These are phyloP conservation scores for Penicilliopsis zonata DNA, from an alignment of 495 filamentous ascomycete species.

Conservation along the genomic window DNA sequence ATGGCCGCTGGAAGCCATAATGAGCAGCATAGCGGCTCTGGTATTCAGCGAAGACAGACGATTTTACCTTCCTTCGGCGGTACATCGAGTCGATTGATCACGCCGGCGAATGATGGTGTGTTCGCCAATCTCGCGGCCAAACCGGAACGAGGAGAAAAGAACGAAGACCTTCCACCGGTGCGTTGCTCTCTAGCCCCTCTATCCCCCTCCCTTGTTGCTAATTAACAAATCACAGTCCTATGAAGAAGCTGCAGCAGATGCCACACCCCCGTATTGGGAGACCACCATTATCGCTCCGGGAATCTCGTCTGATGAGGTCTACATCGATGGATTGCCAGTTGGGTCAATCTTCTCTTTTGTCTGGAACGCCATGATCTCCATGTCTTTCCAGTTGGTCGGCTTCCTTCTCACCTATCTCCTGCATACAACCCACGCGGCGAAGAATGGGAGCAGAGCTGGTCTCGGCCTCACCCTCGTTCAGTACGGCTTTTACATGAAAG, in stretches of 20 bases:
- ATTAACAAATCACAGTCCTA: constrained; percentile 59
- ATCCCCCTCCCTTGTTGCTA: constrained; percentile 1
- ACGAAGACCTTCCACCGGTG: constrained; percentile 83
- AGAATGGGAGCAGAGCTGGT: constrained; percentile 89
- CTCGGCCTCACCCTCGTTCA: constrained; percentile 94
- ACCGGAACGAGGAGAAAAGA: constrained; percentile 72
- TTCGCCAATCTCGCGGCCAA: constrained; percentile 93
- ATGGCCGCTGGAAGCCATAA: constrained; percentile 13
- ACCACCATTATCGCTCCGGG: constrained; percentile 94
- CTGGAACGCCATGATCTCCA: constrained; percentile 98
- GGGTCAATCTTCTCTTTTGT: constrained; percentile 91
- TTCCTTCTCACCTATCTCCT: constrained; percentile 97
- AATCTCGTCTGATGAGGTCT: constrained; percentile 78
- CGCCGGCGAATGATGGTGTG: constrained; percentile 70
- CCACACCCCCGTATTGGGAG: constrained; percentile 97
- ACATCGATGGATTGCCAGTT: constrained; percentile 89
- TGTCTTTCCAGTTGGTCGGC: constrained; percentile 95
- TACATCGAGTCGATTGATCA: constrained; percentile 37
- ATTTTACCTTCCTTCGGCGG: constrained; percentile 35
- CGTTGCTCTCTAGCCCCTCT: constrained; percentile 23
- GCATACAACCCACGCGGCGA: constrained; percentile 94
- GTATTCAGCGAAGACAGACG: constrained; percentile 36
- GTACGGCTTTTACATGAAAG: constrained; percentile 91
- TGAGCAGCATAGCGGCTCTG: constrained; percentile 9
- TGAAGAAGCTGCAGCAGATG: constrained; percentile 95